phyloP scores from a whole-genome alignment of 805 yeast genomes.

The Brettanomyces anomalus region DNA sequence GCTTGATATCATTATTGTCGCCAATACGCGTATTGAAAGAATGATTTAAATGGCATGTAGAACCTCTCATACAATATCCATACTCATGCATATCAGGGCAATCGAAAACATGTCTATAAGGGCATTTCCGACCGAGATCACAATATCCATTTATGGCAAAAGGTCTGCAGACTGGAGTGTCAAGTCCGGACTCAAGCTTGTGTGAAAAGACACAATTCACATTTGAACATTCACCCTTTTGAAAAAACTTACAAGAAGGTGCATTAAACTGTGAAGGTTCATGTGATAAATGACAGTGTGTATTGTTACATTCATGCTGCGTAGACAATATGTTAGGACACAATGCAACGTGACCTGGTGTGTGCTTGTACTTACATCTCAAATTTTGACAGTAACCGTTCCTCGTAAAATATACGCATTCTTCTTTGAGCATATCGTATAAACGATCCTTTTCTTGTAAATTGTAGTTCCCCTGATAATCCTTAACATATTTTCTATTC shows the following conservation, averaged over 20 bases:
- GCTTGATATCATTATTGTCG: not conserved
- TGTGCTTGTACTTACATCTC: constrained; percentile 48
- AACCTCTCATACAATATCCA: constrained; percentile 49
- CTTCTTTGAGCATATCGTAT: constrained; percentile 3
- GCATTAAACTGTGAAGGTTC: constrained; percentile 50
- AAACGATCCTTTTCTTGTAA: constrained; percentile 4
- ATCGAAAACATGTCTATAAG: constrained; percentile 44
- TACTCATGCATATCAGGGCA: constrained; percentile 66
- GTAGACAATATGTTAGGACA: constrained; percentile 39
- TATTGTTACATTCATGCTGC: constrained; percentile 36
- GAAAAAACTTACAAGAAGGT: constrained; percentile 46
- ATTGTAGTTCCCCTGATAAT: constrained; percentile 17
- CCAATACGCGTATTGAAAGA: constrained; percentile 14
- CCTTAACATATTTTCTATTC: constrained; percentile 14
- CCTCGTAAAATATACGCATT: constrained; percentile 25
- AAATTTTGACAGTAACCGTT: constrained; percentile 42
- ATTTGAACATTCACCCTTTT: constrained; percentile 39
- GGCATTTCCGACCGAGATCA: constrained; percentile 48
- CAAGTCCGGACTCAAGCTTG: constrained; percentile 30
- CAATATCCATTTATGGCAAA: constrained; percentile 69
- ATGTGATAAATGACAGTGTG: constrained; percentile 50
- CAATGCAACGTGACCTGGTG: constrained; percentile 38
- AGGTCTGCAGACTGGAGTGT: constrained; percentile 42
- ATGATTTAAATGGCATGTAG: constrained; percentile 46
- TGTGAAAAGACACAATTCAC: constrained; percentile 43